Percentiles rank a stretch among this genome's conserved stretches.
Evolutionary conservation across 768 basidiomycete genomes (phyloP).

Genomic region (Cyathus striatus): DNA sequence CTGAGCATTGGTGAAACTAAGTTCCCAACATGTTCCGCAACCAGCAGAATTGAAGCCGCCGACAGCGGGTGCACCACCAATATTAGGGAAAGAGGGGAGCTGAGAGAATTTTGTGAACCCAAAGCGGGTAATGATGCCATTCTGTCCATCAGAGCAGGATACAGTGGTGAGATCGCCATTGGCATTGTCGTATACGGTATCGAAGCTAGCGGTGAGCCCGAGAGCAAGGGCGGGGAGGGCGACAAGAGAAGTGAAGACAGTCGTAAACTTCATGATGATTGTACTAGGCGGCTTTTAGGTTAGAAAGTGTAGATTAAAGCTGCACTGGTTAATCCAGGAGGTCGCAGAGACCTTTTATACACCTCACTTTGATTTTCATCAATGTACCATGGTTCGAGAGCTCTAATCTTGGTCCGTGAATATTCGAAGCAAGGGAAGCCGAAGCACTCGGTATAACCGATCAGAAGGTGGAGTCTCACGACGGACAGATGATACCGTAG

Average conservation of each 20-base stretch:
- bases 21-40: conserved; percentile 59
- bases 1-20: conserved; percentile 37
- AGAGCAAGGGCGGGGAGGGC: conserved; percentile 16
- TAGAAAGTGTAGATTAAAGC: no score
- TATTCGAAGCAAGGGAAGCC: no score
- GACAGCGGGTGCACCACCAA: conserved; percentile 52
- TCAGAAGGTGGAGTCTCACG: no score
- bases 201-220: conserved; percentile 30
- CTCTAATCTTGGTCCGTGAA: no score
- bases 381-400: no score
- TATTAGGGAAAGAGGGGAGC: conserved; percentile 54
- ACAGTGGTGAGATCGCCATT: conserved; percentile 32
- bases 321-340: no score
- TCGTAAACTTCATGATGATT: conserved; percentile 33
- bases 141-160: conserved; percentile 42
- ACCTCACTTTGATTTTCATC: no score
- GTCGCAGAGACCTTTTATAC: no score
- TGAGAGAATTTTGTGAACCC: conserved; percentile 44
- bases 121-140: conserved; percentile 43
- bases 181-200: conserved; percentile 44
- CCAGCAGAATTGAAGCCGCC: conserved; percentile 43
- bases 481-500: no score
- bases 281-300: no score
- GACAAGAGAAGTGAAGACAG: conserved; percentile 12
- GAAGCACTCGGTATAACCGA: no score